Evolutionary conservation across 116 monocot species (phyloP), one percentile per base, ranked within the genome.

Genomic region (Trichopus zeylanicus): DNA sequence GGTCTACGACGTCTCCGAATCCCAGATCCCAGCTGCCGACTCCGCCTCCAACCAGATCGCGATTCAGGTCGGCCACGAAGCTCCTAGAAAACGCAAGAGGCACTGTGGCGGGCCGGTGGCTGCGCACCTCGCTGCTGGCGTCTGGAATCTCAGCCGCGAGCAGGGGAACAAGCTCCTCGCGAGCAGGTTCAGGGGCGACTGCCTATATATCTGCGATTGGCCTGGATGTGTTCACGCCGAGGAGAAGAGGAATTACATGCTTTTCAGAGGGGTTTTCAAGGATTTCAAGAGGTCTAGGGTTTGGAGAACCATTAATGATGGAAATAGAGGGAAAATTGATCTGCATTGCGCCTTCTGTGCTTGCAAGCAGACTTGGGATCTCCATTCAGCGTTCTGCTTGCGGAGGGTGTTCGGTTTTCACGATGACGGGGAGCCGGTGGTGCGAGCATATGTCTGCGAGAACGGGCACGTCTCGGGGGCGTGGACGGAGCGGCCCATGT

Each of bases 401-500:
- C 72, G 89, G 74, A 73, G 80, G 46, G 70, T 76, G 28, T 81
- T 78, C 35, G 94, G 94, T 38, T 94, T 78, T 57, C 94, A 94
- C 55, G 94, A 94, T 35, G 89, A 94, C 15, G 94, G 94, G 20
- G 94, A 94, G 63, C 94, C 89, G 0, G 85, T 94, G 1, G 94
- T 94, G 0, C 46, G 89, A 38, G 94, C 89, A 8, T 94, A 64
- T 31, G 89, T 89, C 16, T 94, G 94, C 51, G 83, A 89, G 68
- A 89, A 94, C 18, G 94, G 94, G 24, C 94, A 94, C 56, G 94
- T 94, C 52, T 82, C 89, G 0, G 94, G 89, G 22, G 94, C 94
- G 2, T 86, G 94, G 89, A 94, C 89, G 0, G 87, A 87, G 42
- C 47, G 73, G 55, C 86, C 91, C 2, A 66, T 70, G 52, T 85